Percentiles rank a stretch among this genome's conserved stretches.
Evolutionary conservation across 202 grass and related monocot species (phyloP).

Genomic region (Cymbopogon flexuosus): DNA sequence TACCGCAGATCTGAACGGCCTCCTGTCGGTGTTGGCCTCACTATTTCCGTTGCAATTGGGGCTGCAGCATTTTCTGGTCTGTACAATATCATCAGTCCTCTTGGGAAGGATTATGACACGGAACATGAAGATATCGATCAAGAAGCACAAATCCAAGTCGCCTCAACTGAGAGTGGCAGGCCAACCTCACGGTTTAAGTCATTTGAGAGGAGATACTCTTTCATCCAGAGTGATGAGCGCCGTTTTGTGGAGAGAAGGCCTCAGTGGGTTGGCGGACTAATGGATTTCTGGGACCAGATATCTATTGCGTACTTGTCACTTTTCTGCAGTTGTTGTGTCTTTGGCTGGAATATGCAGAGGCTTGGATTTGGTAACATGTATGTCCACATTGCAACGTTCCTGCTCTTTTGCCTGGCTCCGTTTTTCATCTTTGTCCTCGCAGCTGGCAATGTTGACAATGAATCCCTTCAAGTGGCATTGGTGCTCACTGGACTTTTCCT

Average conservation of each 20-base stretch:
- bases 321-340: slow-evolving; percentile 95
- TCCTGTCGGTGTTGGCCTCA: slow-evolving; percentile 72
- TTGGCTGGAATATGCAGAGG: slow-evolving; percentile 99
- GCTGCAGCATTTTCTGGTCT: slow-evolving; percentile 77
- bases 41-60: slow-evolving; percentile 75
- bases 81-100: slow-evolving; percentile 89
- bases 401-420: slow-evolving; percentile 86
- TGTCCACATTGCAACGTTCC: slow-evolving; percentile 84
- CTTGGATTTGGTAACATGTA: slow-evolving; percentile 98
- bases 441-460: slow-evolving; percentile 71
- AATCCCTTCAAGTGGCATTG: slow-evolving; percentile 46
- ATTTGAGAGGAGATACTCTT: slow-evolving; percentile 76
- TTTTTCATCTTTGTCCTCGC: slow-evolving; percentile 98
- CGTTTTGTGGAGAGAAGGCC: slow-evolving; percentile 51
- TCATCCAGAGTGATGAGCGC: slow-evolving; percentile 54
- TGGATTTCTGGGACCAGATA: slow-evolving; percentile 88
- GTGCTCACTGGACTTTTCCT: slow-evolving; percentile 67
- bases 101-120: slow-evolving; percentile 81
- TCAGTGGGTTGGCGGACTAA: slow-evolving; percentile 65
- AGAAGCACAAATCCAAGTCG: slow-evolving; percentile 50
- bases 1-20: slow-evolving; percentile 75
- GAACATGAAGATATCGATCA: slow-evolving; percentile 41
- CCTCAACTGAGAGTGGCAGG: slow-evolving; percentile 26
- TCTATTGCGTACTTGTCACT: slow-evolving; percentile 77
- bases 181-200: slow-evolving; percentile 22